These are phyloP conservation scores for Pythium aquatile DNA, from an alignment of 352 stramenopile genomes.

Conservation along the genomic window DNA sequence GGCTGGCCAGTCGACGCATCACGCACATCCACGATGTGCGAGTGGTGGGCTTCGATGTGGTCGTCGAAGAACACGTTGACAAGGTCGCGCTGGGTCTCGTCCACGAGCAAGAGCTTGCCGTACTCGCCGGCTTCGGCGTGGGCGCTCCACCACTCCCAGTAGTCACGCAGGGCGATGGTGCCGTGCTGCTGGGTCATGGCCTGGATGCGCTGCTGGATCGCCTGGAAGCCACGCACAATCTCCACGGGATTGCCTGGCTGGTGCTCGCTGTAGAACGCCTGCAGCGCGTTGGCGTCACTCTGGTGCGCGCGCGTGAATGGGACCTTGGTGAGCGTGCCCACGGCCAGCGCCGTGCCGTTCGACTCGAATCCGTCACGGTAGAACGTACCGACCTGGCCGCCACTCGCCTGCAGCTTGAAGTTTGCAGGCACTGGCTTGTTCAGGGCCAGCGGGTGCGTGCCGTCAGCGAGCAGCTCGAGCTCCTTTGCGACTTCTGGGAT, in stretches of 20 bases:
- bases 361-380: slow-evolving; percentile 67
- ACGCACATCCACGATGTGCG: slow-evolving; percentile 82
- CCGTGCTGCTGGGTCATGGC: slow-evolving; percentile 33
- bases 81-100: slow-evolving; percentile 23
- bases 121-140: slow-evolving; percentile 76
- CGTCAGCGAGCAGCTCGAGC: slow-evolving; percentile 62
- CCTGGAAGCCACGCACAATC: slow-evolving; percentile 56
- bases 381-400: slow-evolving; percentile 53
- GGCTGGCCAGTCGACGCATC: slow-evolving; percentile 42
- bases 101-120: slow-evolving; percentile 70
- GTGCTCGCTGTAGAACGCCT: slow-evolving; percentile 39
- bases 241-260: slow-evolving; percentile 27
- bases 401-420: slow-evolving; percentile 49
- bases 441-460: slow-evolving; percentile 52
- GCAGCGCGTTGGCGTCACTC: slow-evolving; percentile 24
- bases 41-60: slow-evolving; percentile 69
- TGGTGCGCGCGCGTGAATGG: slow-evolving; percentile 49
- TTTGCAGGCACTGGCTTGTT: slow-evolving; percentile 35
- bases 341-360: slow-evolving; percentile 52
- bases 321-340: slow-evolving; percentile 62
- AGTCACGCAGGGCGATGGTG: slow-evolving; percentile 72
- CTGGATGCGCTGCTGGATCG: slow-evolving; percentile 35
- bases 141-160: slow-evolving; percentile 85
- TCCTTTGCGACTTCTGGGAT: slow-evolving; percentile 73
- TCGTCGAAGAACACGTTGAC: slow-evolving; percentile 73